These are phyloP conservation scores for Colletotrichum australisinense DNA, from an alignment of 2,329 filamentous ascomycete species.

Conservation along the genomic window DNA sequence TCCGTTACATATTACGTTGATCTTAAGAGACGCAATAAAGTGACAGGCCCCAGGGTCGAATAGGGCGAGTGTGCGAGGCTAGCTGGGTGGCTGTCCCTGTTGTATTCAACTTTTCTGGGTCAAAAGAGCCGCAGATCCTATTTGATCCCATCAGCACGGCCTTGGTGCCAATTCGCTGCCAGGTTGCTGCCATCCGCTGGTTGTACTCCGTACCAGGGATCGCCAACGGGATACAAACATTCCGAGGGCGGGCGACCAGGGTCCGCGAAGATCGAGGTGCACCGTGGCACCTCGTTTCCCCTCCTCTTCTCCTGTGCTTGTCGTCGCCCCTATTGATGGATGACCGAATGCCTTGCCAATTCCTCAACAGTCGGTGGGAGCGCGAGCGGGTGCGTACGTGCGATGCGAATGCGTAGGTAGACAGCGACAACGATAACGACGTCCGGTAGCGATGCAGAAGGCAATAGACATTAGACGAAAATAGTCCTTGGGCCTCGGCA, in stretches of 20 bases:
- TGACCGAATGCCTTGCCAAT: not conserved
- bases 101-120: not conserved
- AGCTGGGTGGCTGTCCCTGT: not conserved
- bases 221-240: slow-evolving; percentile 24
- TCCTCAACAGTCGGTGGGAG: not conserved
- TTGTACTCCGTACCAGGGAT: slow-evolving; percentile 10
- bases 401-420: not conserved
- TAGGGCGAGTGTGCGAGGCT: not conserved
- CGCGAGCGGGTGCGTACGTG: not conserved
- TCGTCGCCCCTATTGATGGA: not conserved
- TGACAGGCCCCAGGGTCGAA: not conserved
- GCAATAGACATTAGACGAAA: not conserved
- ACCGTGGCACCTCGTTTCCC: not conserved
- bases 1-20: not conserved
- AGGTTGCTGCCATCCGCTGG: slow-evolving; percentile 21
- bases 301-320: not conserved
- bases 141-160: slow-evolving; percentile 26
- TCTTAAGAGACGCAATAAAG: not conserved
- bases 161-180: slow-evolving; percentile 22
- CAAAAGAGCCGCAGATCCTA: slow-evolving; percentile 21
- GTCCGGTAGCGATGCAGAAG: not conserved
- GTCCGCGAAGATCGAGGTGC: slow-evolving; percentile 3
- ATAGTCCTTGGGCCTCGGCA: not conserved
- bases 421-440: not conserved
- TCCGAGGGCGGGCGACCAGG: slow-evolving; percentile 17